A percentile compares a stretch with the other conserved stretches of the same genome.
Conservation (phyloP, 2,329 filamentous ascomycete genomes). For the Aureobasidium pullulans region DNA sequence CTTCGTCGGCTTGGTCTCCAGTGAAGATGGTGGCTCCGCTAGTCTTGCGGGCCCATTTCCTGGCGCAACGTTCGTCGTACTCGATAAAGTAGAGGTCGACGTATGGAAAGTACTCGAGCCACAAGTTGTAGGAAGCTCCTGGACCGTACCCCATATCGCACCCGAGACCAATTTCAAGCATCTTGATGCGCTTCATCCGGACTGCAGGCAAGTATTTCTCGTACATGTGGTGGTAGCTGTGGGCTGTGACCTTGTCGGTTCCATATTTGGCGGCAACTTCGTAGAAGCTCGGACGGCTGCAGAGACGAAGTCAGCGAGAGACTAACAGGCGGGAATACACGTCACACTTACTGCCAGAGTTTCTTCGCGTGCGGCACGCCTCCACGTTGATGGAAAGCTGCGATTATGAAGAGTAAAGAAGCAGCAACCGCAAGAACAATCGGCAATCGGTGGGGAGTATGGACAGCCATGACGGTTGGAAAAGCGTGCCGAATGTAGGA, state of each 20-base stretch:
- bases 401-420: slow-evolving; percentile 8
- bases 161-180: slow-evolving; percentile 37
- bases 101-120: slow-evolving; percentile 34
- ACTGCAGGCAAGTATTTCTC: slow-evolving; percentile 31
- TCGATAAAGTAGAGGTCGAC: slow-evolving; percentile 39
- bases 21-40: slow-evolving; percentile 33
- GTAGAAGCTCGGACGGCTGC: slow-evolving; percentile 21
- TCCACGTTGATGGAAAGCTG: slow-evolving; percentile 12
- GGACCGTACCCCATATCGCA: slow-evolving; percentile 35
- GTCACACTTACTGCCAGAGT: not conserved
- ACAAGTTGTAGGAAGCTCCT: slow-evolving; percentile 34
- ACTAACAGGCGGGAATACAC: not conserved
- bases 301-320: not conserved
- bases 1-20: slow-evolving; percentile 33
- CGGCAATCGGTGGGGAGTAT: slow-evolving; percentile 13
- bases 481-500: not conserved
- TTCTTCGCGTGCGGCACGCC: slow-evolving; percentile 8
- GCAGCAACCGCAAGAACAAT: slow-evolving; percentile 15
- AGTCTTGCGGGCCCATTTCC: slow-evolving; percentile 30
- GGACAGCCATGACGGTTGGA: not conserved
- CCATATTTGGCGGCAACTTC: slow-evolving; percentile 32
- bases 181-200: slow-evolving; percentile 30
- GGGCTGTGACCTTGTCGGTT: slow-evolving; percentile 34
- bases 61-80: slow-evolving; percentile 31
- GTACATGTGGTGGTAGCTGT: slow-evolving; percentile 37